Conservation (phyloP, 2,329 filamentous ascomycete species). For the Blastomyces silverae region DNA sequence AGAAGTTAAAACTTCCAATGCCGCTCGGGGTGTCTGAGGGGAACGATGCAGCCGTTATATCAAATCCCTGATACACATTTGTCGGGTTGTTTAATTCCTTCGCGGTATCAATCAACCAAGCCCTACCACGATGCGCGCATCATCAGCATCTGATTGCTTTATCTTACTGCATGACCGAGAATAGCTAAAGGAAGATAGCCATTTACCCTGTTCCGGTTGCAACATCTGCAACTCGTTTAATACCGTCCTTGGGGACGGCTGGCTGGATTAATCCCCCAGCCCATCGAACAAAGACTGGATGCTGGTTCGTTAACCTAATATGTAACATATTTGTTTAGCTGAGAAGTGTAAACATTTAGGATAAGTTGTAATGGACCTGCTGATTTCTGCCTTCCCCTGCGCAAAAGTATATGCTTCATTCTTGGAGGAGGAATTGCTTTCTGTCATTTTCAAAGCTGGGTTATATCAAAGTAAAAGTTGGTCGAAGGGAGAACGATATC, state of each 20-base stretch:
- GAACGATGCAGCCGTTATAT: not conserved
- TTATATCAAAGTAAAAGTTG: not conserved
- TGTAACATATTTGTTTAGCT: conserved; percentile 1
- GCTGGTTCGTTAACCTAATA: not conserved
- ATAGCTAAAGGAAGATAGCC: not conserved
- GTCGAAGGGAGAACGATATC: too few species aligned
- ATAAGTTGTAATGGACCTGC: not conserved
- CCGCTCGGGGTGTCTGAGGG: not conserved
- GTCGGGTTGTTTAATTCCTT: not conserved
- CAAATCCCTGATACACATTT: conserved; percentile 6
- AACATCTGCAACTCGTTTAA: conserved; percentile 10
- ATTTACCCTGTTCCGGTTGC: conserved; percentile 7
- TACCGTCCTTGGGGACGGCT: not conserved
- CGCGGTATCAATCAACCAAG: conserved; percentile 3
- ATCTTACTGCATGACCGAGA: not conserved
- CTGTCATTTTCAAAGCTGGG: not conserved
- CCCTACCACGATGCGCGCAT: not conserved
- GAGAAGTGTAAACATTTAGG: not conserved
- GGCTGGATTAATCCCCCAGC: conserved; percentile 7
- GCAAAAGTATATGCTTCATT: not conserved
- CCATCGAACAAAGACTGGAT: not conserved
- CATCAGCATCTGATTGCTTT: not conserved
- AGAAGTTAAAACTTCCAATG: conserved; percentile 1
- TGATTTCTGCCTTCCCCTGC: not conserved
- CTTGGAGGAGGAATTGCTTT: not conserved